Conservation (phyloP, 768 basidiomycete species). For the Xanthoconium purpureum region DNA sequence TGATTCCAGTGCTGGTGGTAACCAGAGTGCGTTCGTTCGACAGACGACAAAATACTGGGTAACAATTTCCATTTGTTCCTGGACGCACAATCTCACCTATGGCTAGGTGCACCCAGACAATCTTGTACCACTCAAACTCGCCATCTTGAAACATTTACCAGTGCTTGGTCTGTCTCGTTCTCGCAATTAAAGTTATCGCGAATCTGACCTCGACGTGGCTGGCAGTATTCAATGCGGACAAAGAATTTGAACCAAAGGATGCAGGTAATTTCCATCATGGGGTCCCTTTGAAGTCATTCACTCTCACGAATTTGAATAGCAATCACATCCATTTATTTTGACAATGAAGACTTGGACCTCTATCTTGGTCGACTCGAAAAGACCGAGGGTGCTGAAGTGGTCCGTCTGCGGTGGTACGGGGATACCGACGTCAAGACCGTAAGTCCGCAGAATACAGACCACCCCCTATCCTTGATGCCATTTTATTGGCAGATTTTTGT, state of each 20-base stretch:
- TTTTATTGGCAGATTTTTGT: constrained; percentile 63
- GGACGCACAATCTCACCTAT: constrained; percentile 1
- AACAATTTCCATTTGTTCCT: constrained; percentile 9
- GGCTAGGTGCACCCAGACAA: constrained; percentile 85
- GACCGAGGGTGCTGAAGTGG: constrained; percentile 96
- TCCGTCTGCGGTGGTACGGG: constrained; percentile 97
- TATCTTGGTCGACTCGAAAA: constrained; percentile 97
- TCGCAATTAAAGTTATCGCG: not conserved
- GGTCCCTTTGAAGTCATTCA: not conserved
- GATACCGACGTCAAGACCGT: constrained; percentile 80
- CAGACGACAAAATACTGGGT: constrained; percentile 99
- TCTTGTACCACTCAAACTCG: constrained; percentile 87
- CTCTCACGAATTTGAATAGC: constrained; percentile 43
- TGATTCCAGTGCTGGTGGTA: constrained; percentile 91
- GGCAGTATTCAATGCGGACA: constrained; percentile 88
- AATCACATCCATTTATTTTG: constrained; percentile 96
- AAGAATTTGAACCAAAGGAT: constrained; percentile 86
- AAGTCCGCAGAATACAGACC: constrained; percentile 22
- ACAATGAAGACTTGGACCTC: constrained; percentile 91
- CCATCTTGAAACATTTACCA: constrained; percentile 88
- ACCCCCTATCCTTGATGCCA: not conserved
- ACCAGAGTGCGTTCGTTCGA: constrained; percentile 94
- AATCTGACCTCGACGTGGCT: constrained; percentile 7
- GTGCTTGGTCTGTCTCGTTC: constrained; percentile 68
- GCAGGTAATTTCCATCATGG: constrained; percentile 50